phyloP scores from a whole-genome alignment of 768 basidiomycete species.

The Hygrocybe punicea region DNA sequence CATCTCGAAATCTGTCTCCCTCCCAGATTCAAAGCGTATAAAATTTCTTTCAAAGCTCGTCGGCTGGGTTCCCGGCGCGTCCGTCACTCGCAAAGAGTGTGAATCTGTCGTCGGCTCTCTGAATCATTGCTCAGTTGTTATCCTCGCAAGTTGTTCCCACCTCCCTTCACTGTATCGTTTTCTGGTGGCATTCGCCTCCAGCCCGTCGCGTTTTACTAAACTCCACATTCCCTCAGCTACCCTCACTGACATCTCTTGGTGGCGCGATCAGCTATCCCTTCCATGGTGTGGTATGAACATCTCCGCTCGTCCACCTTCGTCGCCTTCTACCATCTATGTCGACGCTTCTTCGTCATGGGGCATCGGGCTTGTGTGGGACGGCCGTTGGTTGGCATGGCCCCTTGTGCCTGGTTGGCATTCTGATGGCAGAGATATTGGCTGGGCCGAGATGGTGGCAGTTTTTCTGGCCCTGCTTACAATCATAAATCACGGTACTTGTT shows the following conservation, averaged over 20 bases:
- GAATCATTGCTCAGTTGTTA: slow-evolving; percentile 27
- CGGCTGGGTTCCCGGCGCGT: neutral
- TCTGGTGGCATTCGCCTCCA: neutral
- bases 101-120: slow-evolving; percentile 29
- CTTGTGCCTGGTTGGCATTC: slow-evolving; percentile 16
- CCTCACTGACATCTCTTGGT: slow-evolving; percentile 30
- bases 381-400: slow-evolving; percentile 24
- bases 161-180: slow-evolving; percentile 27
- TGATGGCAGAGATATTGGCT: slow-evolving; percentile 27
- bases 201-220: neutral
- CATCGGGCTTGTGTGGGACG: slow-evolving; percentile 23
- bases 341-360: slow-evolving; percentile 25
- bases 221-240: slow-evolving; percentile 17
- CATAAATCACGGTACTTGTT: slow-evolving; percentile 2
- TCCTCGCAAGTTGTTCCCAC: slow-evolving; percentile 15
- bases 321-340: slow-evolving; percentile 18
- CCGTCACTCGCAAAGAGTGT: neutral
- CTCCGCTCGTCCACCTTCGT: neutral
- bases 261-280: slow-evolving; percentile 11
- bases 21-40: slow-evolving; percentile 5
- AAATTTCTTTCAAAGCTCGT: neutral
- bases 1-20: slow-evolving; percentile 15
- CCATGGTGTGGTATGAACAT: neutral
- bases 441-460: slow-evolving; percentile 30
- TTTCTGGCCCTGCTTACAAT: slow-evolving; percentile 20